Base-by-base conservation (phyloP, 805 yeast species). In the Schizosaccharomyces cryophilus region DNA sequence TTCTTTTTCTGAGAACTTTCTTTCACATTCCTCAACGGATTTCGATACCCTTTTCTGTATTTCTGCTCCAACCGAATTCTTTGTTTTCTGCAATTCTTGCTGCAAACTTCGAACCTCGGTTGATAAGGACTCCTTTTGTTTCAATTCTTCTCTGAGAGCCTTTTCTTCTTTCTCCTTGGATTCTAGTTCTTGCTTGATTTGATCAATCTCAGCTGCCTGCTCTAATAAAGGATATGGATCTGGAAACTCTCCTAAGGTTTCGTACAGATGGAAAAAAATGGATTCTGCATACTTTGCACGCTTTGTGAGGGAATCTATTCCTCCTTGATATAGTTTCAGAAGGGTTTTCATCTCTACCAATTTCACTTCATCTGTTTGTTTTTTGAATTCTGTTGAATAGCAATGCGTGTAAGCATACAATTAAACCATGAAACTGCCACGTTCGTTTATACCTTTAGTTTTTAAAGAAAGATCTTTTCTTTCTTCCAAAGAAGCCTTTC, bases 191-290 rank as follows among this genome's bases (percentile, higher is more conserved):
- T 77, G 73, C 0, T 77, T 74, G 21, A 78, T 77, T 3, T 77
- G 70, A 6, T 84, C 79, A 4, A 86, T 78, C 60, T 82, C 86
- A 31, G 85, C 68, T 1, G 89, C 80, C 47, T 81, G 77, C 66
- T 84, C 85, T 62, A 90, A 72, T 54, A 89, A 70, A 4, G 95
- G 94, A 64, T 78, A 80, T 0, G 97, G 97, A 72, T 90, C 96
- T 0, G 96, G 96, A 0, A 94, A 89, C 69, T 89, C 95, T 4
- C 88, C 86, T 4, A 90, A 73, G 17, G 80, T 75, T 62, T 86
- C 75, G 73, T 90, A 90, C 26, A 86, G 75, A 21, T 82, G 80
- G 69, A 88, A 79, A 67, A 93, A 84, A 38, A 81, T 76, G 47
- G 77, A 74, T 67, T 93, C 97, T 1, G 85, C 80, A 56, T 71